Evolutionary conservation across 805 yeast genomes (phyloP), one percentile per base, ranked within the genome.

Genomic region (Peterozyma toletana): DNA sequence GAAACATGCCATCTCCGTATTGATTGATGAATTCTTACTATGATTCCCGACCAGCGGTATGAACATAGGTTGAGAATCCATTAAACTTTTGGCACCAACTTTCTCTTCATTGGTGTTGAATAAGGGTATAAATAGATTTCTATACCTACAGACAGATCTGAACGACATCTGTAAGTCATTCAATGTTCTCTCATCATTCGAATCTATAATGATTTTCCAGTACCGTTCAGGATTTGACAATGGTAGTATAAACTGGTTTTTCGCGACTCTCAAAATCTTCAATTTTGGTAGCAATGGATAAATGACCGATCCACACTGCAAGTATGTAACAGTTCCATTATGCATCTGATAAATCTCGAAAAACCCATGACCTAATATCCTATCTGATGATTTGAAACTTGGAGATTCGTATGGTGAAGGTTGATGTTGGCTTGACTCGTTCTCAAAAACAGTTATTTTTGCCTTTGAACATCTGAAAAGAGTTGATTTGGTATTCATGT

Each of bases 161-260:
- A 59, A 47, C 55, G 64, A 37, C 80, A 65, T 29, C 74, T 69
- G 36, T 35, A 44, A 33, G 3, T 33, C 17, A 14, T 38, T 38
- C 37, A 37, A 21, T 9, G 11, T 17, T 7, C 27, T 21, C 10
- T 18, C 38, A 35, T 36, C 30, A 13, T n/a, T n/a, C 0, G 71
- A 54, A 38, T 59, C 61, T 5, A 76, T 52, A 33, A 64, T 60
- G 9, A 77, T 66, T 46, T 70, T 71, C 95, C 95, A 86, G 59
- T 78, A 84, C 52, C 91, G 64, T 49, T 79, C 83, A 0, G 95
- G 95, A 52, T 84, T 85, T 27, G 77, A 77, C 45, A 86, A 68
- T 0, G 88, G 81, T 14, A 86, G 57, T 2, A 83, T 68, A 51
- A 81, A 82, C 51, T 71, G 74, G 40, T 66, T 67, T 39, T 46